Evolutionary conservation across 352 stramenopile genomes (phyloP), one percentile per base, ranked within the genome.

Genomic region (Pythium periplocum): DNA sequence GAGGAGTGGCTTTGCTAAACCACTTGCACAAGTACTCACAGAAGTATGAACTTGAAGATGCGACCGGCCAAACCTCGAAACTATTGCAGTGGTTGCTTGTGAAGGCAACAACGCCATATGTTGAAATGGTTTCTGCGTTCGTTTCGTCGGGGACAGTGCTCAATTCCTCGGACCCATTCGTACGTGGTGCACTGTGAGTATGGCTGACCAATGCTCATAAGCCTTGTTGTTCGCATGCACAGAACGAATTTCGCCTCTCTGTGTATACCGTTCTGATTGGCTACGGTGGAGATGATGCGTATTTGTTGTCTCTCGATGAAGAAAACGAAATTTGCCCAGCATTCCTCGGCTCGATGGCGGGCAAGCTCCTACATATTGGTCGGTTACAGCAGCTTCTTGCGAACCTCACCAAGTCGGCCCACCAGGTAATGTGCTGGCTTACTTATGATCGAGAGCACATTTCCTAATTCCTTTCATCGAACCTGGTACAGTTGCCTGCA

Each of bases 1-100:
- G 65, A 32, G 80, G 80, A 37, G 47, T 90, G 33, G 57, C 57
- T 3, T 49, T 87, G 6, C 58, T 90, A 9, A 68, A 86, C 39
- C 63, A 71, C 46, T 55, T 89, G 5, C 50, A 87, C 39, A 45
- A 59, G 1, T 55, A 79, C 11, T 38, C 85, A 32, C 67, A 50
- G 9, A 58, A 53, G 9, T 52, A 69, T 46, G 59, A 70, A 17
- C 60, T 61, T 17, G 62, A 74, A 44, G 80, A 90, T 45, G 52
- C 62, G 1, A 45, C 45, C 4, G 68, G 75, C 7, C 34, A 54
- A 30, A 58, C 66, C 31, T 50, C 68, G 35, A 36, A 61, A 17
- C 37, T 90, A 12, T 49, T 73, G 6, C 67, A 43, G 26, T 89
- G 80, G 80, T 65, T 90, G 34, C 62, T 90, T 33, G 61, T 82